phyloP scores from a whole-genome alignment of 495 filamentous ascomycete species.

The Polyplosphaeria fusca region DNA sequence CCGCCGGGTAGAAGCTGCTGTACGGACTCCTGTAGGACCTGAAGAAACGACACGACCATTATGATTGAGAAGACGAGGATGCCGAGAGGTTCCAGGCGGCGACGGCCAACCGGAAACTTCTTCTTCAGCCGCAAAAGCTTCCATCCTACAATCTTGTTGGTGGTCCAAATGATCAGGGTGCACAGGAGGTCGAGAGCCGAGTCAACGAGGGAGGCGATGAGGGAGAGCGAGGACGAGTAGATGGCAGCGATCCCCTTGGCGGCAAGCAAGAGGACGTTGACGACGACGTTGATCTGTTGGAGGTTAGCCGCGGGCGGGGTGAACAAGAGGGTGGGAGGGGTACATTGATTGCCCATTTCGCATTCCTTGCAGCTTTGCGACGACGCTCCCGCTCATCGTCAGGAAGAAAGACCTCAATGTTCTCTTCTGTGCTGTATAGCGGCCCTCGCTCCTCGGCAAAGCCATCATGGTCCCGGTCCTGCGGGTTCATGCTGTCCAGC shows the following conservation, averaged over 20 bases:
- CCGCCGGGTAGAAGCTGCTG: constrained; percentile 43
- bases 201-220: constrained; percentile 49
- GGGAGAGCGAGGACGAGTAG: constrained; percentile 47
- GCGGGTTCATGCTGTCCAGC: constrained; percentile 51
- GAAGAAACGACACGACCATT: constrained; percentile 49
- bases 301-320: neutral
- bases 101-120: constrained; percentile 48
- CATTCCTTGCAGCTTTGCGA: constrained; percentile 39
- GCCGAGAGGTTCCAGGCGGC: constrained; percentile 45
- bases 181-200: constrained; percentile 51
- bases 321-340: neutral
- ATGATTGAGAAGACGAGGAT: constrained; percentile 45
- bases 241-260: constrained; percentile 44
- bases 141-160: constrained; percentile 48
- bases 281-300: constrained; percentile 45
- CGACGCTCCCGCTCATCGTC: constrained; percentile 49
- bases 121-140: constrained; percentile 41
- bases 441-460: constrained; percentile 43
- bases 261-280: constrained; percentile 47
- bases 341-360: constrained; percentile 53
- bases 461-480: constrained; percentile 50
- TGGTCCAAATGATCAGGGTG: constrained; percentile 49
- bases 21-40: constrained; percentile 50
- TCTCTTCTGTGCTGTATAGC: constrained; percentile 41
- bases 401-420: constrained; percentile 48